Evolutionary conservation across 2,329 filamentous ascomycete species (phyloP).

Genomic region (Tolypocladium album): DNA sequence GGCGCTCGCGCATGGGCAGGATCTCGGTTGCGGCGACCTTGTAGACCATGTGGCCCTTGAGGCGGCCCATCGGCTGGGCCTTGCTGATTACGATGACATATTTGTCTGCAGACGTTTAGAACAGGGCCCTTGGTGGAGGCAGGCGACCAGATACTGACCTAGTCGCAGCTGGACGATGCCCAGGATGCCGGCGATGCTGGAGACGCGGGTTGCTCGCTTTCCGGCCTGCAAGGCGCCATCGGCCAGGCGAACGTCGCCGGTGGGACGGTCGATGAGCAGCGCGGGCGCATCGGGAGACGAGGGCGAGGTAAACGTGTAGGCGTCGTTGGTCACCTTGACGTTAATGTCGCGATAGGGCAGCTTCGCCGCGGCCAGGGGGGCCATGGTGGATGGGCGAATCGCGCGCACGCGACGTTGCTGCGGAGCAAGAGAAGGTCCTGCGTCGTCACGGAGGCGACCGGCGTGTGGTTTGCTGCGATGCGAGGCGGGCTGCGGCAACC

Average conservation of each 20-base stretch:
- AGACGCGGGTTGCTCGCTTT: slow-evolving; percentile 63
- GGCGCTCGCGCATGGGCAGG: slow-evolving; percentile 83
- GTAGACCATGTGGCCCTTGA: slow-evolving; percentile 96
- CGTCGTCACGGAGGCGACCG: not conserved
- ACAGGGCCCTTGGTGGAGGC: not conserved
- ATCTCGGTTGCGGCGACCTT: slow-evolving; percentile 86
- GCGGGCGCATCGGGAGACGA: slow-evolving; percentile 84
- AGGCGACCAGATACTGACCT: slow-evolving; percentile 42
- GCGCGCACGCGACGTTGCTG: not conserved
- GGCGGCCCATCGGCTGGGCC: slow-evolving; percentile 75
- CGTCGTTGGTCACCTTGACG: slow-evolving; percentile 79
- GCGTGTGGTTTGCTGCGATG: not conserved
- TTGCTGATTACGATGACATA: slow-evolving; percentile 97
- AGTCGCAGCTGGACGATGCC: slow-evolving; percentile 89
- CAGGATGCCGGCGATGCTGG: slow-evolving; percentile 89
- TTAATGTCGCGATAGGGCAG: slow-evolving; percentile 93
- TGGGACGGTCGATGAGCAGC: slow-evolving; percentile 81
- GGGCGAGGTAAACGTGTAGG: slow-evolving; percentile 94
- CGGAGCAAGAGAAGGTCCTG: not conserved
- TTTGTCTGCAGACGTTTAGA: slow-evolving; percentile 49
- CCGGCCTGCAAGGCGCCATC: slow-evolving; percentile 66
- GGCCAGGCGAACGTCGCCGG: slow-evolving; percentile 77
- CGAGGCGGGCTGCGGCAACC: not conserved
- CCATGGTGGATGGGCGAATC: slow-evolving; percentile 16
- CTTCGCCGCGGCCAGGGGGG: slow-evolving; percentile 22